phyloP scores from a whole-genome alignment of 2,329 filamentous ascomycete genomes.

The Talaromyces piceae region DNA sequence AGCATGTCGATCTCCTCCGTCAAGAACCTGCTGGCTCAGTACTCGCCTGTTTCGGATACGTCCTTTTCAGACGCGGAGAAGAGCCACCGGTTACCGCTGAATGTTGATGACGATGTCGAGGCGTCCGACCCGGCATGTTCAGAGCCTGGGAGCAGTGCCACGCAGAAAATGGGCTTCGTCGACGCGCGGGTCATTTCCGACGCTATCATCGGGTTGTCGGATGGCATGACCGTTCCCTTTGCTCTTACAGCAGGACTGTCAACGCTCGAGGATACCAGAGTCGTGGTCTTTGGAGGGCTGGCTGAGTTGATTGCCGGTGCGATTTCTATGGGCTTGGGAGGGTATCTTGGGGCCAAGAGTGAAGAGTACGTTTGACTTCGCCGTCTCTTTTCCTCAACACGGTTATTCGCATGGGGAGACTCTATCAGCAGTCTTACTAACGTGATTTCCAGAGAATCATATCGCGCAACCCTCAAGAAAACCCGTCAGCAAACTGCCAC shows the following conservation, averaged over 20 bases:
- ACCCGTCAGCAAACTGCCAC: conserved; percentile 25
- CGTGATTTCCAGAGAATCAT: conserved; percentile 28
- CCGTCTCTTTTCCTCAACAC: neutral
- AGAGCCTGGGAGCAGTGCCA: neutral
- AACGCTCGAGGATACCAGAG: conserved; percentile 53
- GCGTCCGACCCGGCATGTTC: neutral
- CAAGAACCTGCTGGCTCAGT: conserved; percentile 11
- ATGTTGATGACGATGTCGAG: conserved; percentile 1
- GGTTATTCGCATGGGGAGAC: neutral
- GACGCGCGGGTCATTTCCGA: conserved; percentile 42
- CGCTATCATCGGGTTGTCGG: conserved; percentile 67
- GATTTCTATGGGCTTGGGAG: conserved; percentile 71
- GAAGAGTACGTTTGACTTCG: conserved; percentile 26
- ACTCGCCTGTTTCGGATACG: conserved; percentile 10
- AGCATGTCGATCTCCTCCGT: conserved; percentile 12
- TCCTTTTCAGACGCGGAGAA: conserved; percentile 10
- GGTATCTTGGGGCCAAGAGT: conserved; percentile 57
- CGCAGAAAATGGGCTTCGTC: conserved; percentile 16
- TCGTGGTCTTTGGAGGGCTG: conserved; percentile 64
- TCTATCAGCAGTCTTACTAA: neutral
- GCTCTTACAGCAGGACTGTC: conserved; percentile 65
- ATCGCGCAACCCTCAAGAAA: conserved; percentile 32
- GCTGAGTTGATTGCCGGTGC: conserved; percentile 69
- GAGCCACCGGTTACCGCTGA: conserved; percentile 5
- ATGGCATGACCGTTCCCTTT: conserved; percentile 73